Evolutionary conservation across 2,329 filamentous ascomycete genomes (phyloP).

Genomic region (Cercospora sp.): DNA sequence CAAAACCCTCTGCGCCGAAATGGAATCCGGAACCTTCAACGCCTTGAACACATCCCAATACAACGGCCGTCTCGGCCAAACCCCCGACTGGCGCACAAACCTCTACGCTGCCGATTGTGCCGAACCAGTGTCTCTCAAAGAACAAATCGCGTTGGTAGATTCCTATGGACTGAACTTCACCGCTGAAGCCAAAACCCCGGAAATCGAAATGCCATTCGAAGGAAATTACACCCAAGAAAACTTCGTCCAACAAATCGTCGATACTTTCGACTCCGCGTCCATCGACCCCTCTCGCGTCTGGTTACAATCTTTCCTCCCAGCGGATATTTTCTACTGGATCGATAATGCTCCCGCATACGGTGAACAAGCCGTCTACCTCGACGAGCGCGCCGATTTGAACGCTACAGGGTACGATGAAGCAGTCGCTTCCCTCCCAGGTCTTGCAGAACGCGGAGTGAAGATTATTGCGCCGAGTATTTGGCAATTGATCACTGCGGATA

Average conservation of each 20-base stretch:
- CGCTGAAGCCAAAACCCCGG: conserved; percentile 65
- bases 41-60: conserved; percentile 58
- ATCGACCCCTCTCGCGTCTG: conserved; percentile 59
- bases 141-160: conserved; percentile 63
- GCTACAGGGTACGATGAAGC: conserved; percentile 55
- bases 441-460: conserved; percentile 59
- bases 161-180: conserved; percentile 62
- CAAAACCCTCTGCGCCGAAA: conserved; percentile 67
- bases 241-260: conserved; percentile 65
- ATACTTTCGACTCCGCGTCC: conserved; percentile 57
- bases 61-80: conserved; percentile 47
- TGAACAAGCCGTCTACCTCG: conserved; percentile 64
- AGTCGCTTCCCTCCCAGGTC: conserved; percentile 57
- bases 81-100: conserved; percentile 63
- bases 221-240: conserved; percentile 63
- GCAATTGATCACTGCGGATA: conserved; percentile 57
- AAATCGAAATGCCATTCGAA: conserved; percentile 68
- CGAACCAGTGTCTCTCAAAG: conserved; percentile 60
- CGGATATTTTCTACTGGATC: conserved; percentile 64
- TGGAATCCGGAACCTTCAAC: conserved; percentile 63
- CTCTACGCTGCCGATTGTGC: conserved; percentile 63
- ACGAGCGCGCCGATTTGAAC: conserved; percentile 58
- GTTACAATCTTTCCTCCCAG: conserved; percentile 63
- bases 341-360: conserved; percentile 61
- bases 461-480: conserved; percentile 65